Base-by-base conservation (phyloP, 2,329 filamentous ascomycete genomes). In the Ophiostoma australiae region DNA sequence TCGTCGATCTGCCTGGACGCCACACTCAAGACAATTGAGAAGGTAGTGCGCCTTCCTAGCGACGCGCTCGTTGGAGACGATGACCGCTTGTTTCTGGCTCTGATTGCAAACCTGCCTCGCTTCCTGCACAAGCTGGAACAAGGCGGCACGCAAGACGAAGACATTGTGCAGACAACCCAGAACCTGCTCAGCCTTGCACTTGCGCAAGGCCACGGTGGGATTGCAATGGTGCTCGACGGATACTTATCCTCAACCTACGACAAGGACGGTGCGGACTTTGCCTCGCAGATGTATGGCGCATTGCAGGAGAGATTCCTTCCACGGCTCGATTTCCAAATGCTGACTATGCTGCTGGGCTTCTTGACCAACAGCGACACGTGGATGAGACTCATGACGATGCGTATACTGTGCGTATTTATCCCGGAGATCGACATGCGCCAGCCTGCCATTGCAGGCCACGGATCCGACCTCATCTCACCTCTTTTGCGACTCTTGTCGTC, bases 371-470 rank as follows among this genome's bases (percentile, higher is more conserved):
- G 90, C 44, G 86, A 90, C 0, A 86, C 91, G 2, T 97, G 93
- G 92, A 91, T 98, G 79, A 96, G 97, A 78, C 84, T 94, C 63
- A 94, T 95, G 81, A 93, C 92, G 0, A 97, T 99, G 91, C 90
- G 92, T 72, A 89, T 98, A 15, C 86, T 99, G 0, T 91, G 91
- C 76, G 86, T 91, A 27, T 83, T 97, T 72, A 91, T 99, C 67
- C 92, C 93, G 0, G 90, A 94, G 70, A 91, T 97, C 41, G 94
- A 99, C 77, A 97, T 98, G 91, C 90, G 90, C 70, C 94, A 94
- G 76, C 89, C 91, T 0, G 94, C 97, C 74, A 92, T 99, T 74
- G 91, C 93, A 4, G 90, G 89, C 8, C 93, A 98, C 78, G 94
- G 95, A 0, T 94, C 94, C 0, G 96, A 99, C 80, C 85, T 99